phyloP scores from a whole-genome alignment of 257 asterid genomes.

The Ilex aquifolium region DNA sequence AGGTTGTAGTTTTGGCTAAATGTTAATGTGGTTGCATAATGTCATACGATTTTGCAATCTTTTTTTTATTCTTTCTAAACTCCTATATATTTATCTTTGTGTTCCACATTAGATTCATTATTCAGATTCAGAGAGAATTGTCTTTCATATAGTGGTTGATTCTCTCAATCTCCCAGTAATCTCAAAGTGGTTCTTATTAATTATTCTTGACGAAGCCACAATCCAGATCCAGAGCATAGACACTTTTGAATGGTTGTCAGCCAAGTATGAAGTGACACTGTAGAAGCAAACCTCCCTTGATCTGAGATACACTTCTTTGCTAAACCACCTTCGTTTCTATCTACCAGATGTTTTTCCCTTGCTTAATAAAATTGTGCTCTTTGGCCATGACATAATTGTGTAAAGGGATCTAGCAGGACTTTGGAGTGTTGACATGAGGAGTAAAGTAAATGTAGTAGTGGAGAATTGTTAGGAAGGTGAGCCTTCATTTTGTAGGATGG shows the following conservation, averaged over 20 bases:
- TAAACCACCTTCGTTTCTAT: slow-evolving; percentile 86
- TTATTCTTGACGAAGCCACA: slow-evolving; percentile 73
- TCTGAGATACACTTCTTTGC: slow-evolving; percentile 58
- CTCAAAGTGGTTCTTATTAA: slow-evolving; percentile 85
- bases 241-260: slow-evolving; percentile 44
- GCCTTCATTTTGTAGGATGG: slow-evolving; percentile 73
- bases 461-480: slow-evolving; percentile 64
- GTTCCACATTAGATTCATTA: no score
- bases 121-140: slow-evolving; percentile 51
- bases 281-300: slow-evolving; percentile 58
- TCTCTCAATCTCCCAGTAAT: slow-evolving; percentile 73
- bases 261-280: slow-evolving; percentile 41
- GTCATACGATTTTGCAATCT: no score
- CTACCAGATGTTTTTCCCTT: slow-evolving; percentile 88
- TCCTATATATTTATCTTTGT: no score
- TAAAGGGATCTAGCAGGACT: no score
- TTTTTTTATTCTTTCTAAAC: no score
- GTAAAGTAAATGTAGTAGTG: slow-evolving; percentile 86
- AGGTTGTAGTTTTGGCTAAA: no score
- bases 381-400: slow-evolving; percentile 97
- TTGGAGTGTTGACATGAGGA: slow-evolving; percentile 62
- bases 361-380: slow-evolving; percentile 74
- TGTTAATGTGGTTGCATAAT: no score
- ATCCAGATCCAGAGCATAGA: slow-evolving; percentile 64
- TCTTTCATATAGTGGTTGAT: slow-evolving; percentile 89